Base-by-base conservation (phyloP, 169 alveolate species). In the Toxoplasma gondii region DNA sequence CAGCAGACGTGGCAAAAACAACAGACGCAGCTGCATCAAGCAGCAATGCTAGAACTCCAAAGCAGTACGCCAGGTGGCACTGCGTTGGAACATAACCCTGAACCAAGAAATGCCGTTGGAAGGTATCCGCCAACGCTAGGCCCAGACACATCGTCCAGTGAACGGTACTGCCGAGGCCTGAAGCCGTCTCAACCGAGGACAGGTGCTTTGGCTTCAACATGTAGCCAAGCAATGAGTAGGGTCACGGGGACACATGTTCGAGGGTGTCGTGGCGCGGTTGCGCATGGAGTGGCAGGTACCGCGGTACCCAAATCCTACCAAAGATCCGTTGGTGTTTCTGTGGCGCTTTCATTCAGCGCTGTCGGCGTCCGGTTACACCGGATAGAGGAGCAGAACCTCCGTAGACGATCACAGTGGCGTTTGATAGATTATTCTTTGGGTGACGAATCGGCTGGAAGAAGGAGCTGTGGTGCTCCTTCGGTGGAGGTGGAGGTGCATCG, bases 1-100 rank as follows among this genome's bases (percentile, higher is more conserved):
- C 86, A 78, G 86, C 86, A 78, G n/a, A 12, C 43, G 10, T 78
- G 86, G 86, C 86, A 78, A 45, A 19, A 78, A 19, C 86, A 78
- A 19, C 86, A 78, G 43, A 45, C 86, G 22, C 49, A 38, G n/a
- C 43, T 78, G 86, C 86, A 38, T 36, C 86, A 31, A n/a, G 86
- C 86, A 4, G 86, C 86, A 1, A 16, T 38, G 86, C 45, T 78
- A 12, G 74, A 64, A 31, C 74, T 64, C 74, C 74, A 64, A 27
- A 27, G n/a, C 74, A 64, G 74, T 31, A 64, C 22, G 74, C n/a
- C 74, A 4, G 74, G 74, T 27, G n/a, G n/a, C 9, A 16, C 74
- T 49, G 12, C 58, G 58, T 49, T 4, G 58, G 58, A 49, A 49
- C 4, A 49, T 12, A 49, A 4, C 58, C 58, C 58, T 49, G 22